These are phyloP conservation scores for Xanthoconium stramineum DNA, from an alignment of 768 basidiomycete species.

Conservation along the genomic window DNA sequence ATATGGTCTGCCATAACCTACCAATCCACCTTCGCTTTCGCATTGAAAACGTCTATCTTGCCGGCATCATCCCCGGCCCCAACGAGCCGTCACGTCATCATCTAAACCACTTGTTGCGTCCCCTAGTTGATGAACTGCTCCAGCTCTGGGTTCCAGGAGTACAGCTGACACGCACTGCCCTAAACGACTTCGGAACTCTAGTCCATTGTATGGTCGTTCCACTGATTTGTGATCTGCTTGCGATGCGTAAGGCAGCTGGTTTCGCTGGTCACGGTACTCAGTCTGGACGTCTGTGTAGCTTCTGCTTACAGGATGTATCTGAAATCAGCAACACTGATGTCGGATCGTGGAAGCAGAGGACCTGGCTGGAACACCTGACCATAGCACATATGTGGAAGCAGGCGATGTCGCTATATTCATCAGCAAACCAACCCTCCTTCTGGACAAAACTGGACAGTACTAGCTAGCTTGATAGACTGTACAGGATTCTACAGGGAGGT, in stretches of 20 bases:
- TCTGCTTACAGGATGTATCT: background rate
- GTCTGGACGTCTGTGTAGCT: background rate
- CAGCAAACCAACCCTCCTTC: background rate
- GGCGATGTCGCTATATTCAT: slow-evolving; percentile 12
- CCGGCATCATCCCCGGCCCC: background rate
- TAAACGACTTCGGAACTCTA: background rate
- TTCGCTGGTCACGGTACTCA: background rate
- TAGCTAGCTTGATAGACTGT: background rate
- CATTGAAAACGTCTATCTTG: background rate
- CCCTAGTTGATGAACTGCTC: background rate
- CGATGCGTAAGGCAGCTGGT: background rate
- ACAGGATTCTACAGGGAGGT: background rate
- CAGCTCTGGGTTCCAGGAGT: background rate
- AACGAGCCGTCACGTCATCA: background rate
- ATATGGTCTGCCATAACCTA: background rate
- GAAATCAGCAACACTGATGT: background rate
- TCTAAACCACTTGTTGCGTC: background rate
- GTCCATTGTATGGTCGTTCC: background rate
- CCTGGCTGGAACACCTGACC: background rate
- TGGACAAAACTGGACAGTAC: too few species aligned
- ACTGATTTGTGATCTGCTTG: background rate
- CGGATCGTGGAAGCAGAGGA: background rate
- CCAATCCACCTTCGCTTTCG: background rate
- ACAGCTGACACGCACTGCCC: background rate
- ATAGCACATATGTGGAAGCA: background rate